These are phyloP conservation scores for Teunomyces funiuensis DNA, from an alignment of 805 yeast genomes.

Conservation along the genomic window DNA sequence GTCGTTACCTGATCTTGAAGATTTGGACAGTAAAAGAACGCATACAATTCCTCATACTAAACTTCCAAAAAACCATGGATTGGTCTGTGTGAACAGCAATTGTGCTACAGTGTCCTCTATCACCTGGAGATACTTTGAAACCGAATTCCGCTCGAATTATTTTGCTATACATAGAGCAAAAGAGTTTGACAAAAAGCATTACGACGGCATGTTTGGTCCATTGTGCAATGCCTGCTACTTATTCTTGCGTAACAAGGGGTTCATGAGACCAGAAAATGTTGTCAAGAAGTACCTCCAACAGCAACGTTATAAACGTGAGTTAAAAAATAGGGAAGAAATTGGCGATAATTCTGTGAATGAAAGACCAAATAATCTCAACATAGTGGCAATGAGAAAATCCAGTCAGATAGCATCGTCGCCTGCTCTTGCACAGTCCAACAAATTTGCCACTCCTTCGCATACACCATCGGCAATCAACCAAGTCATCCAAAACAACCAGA, in stretches of 20 bases:
- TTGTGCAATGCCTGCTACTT: conserved; percentile 47
- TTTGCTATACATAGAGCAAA: conserved; percentile 38
- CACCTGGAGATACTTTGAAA: conserved; percentile 46
- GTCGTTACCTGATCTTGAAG: conserved; percentile 44
- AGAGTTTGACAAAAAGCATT: conserved; percentile 38
- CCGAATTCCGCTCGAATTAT: conserved; percentile 37
- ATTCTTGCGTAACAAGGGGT: conserved; percentile 59
- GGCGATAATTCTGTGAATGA: conserved; percentile 9
- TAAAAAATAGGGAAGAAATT: conserved; percentile 28
- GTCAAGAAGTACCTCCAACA: conserved; percentile 47
- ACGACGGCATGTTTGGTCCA: conserved; percentile 49
- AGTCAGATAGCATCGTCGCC: conserved; percentile 31
- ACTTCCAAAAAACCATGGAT: conserved; percentile 39
- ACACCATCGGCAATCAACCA: conserved; percentile 40
- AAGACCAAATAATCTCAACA: conserved; percentile 13
- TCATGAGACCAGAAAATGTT: conserved; percentile 59
- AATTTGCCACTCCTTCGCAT: conserved; percentile 40
- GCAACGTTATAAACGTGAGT: conserved; percentile 40
- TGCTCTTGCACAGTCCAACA: conserved; percentile 20
- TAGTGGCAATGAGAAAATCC: conserved; percentile 15
- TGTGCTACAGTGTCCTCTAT: conserved; percentile 40
- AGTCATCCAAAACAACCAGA: conserved; percentile 29
- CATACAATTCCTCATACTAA: conserved; percentile 41
- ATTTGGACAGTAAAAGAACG: conserved; percentile 42
- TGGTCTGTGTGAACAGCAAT: conserved; percentile 40